Evolutionary conservation across 768 basidiomycete genomes (phyloP).

Genomic region (Pisolithus orientalis): DNA sequence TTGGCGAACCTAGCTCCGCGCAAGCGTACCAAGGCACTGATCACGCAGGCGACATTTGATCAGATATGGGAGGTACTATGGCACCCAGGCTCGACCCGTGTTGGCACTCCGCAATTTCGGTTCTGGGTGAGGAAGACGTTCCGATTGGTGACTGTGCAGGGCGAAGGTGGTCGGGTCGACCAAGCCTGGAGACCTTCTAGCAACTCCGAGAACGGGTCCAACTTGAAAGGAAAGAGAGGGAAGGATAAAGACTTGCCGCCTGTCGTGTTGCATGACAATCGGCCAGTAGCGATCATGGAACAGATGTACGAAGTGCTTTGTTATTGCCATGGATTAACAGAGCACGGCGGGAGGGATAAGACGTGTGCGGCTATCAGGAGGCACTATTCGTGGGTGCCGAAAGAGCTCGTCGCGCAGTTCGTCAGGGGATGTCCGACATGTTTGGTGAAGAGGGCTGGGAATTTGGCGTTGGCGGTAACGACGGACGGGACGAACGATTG

Average conservation of each 20-base stretch:
- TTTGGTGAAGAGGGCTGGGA: conserved; percentile 37
- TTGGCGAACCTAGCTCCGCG: conserved; percentile 50
- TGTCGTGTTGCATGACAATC: conserved; percentile 66
- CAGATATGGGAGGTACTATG: conserved; percentile 65
- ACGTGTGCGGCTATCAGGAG: conserved; percentile 60
- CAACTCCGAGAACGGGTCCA: no score
- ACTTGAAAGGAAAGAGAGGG: no score
- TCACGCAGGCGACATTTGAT: conserved; percentile 65
- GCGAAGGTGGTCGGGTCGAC: conserved; percentile 14
- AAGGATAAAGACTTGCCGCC: conserved; percentile 12
- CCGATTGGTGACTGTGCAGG: conserved; percentile 32
- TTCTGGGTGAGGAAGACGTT: conserved; percentile 88
- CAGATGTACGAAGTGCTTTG: conserved; percentile 75
- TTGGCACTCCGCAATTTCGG: conserved; percentile 62
- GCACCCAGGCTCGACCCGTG: conserved; percentile 39
- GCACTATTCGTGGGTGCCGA: conserved; percentile 80
- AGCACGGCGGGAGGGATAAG: conserved; percentile 77
- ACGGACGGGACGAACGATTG: no score
- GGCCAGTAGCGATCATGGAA: conserved; percentile 71
- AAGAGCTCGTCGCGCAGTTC: conserved; percentile 74
- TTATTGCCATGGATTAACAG: conserved; percentile 58
- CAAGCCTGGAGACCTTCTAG: conserved; percentile 1
- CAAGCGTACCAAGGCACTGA: conserved; percentile 64
- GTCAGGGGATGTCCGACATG: conserved; percentile 79
- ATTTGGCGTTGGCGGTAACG: conserved; percentile 11